Evolutionary conservation across 2,329 filamentous ascomycete genomes (phyloP).

Genomic region (Aspergillus thermomutatus): DNA sequence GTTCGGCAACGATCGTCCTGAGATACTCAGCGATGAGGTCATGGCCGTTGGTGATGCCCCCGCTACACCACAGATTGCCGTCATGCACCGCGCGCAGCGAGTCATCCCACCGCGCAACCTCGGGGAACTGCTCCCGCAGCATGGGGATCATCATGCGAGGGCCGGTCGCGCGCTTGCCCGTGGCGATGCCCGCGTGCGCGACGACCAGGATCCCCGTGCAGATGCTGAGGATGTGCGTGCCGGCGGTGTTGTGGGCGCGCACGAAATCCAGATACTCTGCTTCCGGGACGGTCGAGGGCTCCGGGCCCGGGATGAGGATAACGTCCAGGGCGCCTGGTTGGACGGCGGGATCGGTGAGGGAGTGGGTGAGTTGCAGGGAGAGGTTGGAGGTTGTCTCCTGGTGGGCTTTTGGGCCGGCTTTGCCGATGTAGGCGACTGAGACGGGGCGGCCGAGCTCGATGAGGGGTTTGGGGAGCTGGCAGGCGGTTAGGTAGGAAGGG

Average conservation of each 20-base stretch:
- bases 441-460: conserved; percentile 22
- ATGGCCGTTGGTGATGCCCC: conserved; percentile 26
- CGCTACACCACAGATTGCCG: conserved; percentile 25
- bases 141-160: conserved; percentile 20
- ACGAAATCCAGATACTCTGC: conserved; percentile 31
- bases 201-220: conserved; percentile 24
- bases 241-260: conserved; percentile 27
- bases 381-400: conserved; percentile 25
- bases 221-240: conserved; percentile 23
- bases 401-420: conserved; percentile 11
- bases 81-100: conserved; percentile 16
- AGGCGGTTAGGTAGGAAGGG: conserved; percentile 24
- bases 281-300: conserved; percentile 26
- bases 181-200: conserved; percentile 23
- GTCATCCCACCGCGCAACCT: conserved; percentile 20
- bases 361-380: conserved; percentile 26
- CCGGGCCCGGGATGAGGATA: conserved; percentile 37
- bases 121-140: conserved; percentile 22
- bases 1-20: conserved; percentile 14
- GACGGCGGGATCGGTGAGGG: conserved; percentile 26
- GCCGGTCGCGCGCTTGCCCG: conserved; percentile 18
- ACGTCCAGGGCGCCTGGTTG: conserved; percentile 36
- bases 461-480: conserved; percentile 30
- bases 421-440: conserved; percentile 30
- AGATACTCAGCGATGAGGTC: conserved; percentile 24